These are phyloP conservation scores for Pythium grandisporangium DNA, from an alignment of 352 stramenopile genomes.

Conservation along the genomic window DNA sequence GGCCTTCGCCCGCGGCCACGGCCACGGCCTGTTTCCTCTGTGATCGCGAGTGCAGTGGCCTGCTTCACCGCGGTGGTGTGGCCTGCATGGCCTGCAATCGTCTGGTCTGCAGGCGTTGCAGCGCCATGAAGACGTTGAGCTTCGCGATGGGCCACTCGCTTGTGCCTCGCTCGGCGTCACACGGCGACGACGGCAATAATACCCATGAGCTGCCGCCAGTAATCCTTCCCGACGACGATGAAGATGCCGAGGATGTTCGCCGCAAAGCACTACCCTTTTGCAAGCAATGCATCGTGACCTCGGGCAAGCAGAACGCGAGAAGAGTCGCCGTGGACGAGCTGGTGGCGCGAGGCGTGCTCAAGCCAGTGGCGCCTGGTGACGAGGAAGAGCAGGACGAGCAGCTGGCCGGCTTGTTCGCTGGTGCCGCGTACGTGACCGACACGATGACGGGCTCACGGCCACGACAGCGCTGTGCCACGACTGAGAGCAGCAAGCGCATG, in stretches of 20 bases:
- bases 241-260: constrained; percentile 6
- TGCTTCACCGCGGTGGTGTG: constrained; percentile 7
- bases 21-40: constrained; percentile 6
- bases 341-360: constrained; percentile 6
- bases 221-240: neutral
- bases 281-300: constrained; percentile 11
- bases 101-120: constrained; percentile 15
- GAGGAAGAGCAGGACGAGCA: too few species aligned
- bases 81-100: constrained; percentile 17
- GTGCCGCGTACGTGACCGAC: neutral
- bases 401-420: neutral
- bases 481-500: too few species aligned
- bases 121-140: constrained; percentile 13
- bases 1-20: neutral
- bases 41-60: constrained; percentile 5
- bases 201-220: neutral
- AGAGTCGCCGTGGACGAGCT: constrained; percentile 12
- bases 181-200: neutral
- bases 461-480: neutral
- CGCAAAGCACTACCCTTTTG: constrained; percentile 18
- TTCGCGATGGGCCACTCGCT: constrained; percentile 13
- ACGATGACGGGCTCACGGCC: neutral
- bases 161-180: neutral
- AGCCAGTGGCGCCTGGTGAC: too few species aligned
- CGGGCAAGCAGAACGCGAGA: constrained; percentile 10